Base-by-base conservation (phyloP, 106 monocot genomes). In the Dendrobium huoshanense region DNA sequence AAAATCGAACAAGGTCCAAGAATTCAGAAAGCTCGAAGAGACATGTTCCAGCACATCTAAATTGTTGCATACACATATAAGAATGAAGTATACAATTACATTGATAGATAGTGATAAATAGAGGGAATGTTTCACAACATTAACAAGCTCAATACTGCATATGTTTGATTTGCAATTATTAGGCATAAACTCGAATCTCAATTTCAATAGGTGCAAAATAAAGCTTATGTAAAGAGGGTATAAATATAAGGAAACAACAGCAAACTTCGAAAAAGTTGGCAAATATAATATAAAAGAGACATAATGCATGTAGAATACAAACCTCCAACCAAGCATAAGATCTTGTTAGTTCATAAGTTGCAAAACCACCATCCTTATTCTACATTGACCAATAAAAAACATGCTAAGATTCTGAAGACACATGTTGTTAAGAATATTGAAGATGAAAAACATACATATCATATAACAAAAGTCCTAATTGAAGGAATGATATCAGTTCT, bases 291-390 rank as follows among this genome's bases (percentile, higher is more conserved):
- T 5, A 70, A n/a, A 70, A 33, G 9, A 33, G 16, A 37, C 68
- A 76, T 44, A 25, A 44, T n/a, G 20, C 11, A 72, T 49, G 7
- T 17, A 11, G 10, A 67, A 41, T 80, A 81, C 88, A 55, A 10
- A 94, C 94, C 94, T 94, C 97, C 89, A 98, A 77, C 95, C 92
- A 95, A 20, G 91, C 73, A 85, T 93, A 99, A 77, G 98, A 95
- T 78, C 98, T 94, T 74, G 93, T 93, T 73, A 90, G 82, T 82
- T 99, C 98, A 79, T 91, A 99, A 54, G 93, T 93, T 59, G 98
- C 92, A 83, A 99, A 89, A 18, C 95, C 88, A 75, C 98, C 98
- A 87, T 91, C 79, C 20, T 88, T 80, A 67, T 99, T 99, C 97
- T 98, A 61, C 58, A 82, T 65, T 47, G 67, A 77, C 24, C 80